Percentiles rank a stretch among this genome's conserved stretches.
phyloP scores from a whole-genome alignment of 345 rosid genomes.

The Populus ilicifolia region DNA sequence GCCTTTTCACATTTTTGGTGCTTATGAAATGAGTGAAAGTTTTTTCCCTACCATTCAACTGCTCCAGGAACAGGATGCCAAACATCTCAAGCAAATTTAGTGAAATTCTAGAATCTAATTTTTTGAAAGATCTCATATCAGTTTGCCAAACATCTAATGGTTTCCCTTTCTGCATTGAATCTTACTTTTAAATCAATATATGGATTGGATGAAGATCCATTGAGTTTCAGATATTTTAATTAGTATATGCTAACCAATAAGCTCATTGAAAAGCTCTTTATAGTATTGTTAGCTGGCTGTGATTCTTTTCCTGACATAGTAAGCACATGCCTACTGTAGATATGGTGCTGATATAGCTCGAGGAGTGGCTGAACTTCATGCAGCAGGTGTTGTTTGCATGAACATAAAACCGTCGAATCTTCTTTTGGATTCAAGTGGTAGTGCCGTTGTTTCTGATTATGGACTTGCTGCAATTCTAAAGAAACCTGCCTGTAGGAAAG shows the following conservation, averaged over 20 bases:
- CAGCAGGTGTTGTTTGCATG: constrained; percentile 97
- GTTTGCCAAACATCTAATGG: too few relatives aligned
- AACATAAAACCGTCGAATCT: constrained; percentile 95
- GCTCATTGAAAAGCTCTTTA: background rate
- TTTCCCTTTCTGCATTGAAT: background rate
- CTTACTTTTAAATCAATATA: background rate
- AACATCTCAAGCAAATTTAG: background rate
- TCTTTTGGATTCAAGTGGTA: constrained; percentile 74
- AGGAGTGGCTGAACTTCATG: constrained; percentile 95
- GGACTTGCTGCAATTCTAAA: constrained; percentile 85
- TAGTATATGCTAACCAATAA: background rate
- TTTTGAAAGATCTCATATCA: background rate
- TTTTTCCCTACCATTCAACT: background rate
- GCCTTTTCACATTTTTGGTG: too few relatives aligned
- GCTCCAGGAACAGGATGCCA: background rate
- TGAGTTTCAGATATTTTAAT: background rate
- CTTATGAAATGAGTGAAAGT: background rate
- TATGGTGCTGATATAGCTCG: constrained; percentile 94
- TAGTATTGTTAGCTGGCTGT: background rate
- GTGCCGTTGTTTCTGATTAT: constrained; percentile 89
- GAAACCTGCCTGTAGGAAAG: constrained; percentile 78
- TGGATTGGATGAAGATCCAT: background rate
- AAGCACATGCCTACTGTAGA: constrained; percentile 41
- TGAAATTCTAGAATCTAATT: background rate
- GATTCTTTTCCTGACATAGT: background rate